Evolutionary conservation across 108 stramenopile species (phyloP), one percentile per base, ranked within the genome.

Genomic region (Bacterosira constricta): DNA sequence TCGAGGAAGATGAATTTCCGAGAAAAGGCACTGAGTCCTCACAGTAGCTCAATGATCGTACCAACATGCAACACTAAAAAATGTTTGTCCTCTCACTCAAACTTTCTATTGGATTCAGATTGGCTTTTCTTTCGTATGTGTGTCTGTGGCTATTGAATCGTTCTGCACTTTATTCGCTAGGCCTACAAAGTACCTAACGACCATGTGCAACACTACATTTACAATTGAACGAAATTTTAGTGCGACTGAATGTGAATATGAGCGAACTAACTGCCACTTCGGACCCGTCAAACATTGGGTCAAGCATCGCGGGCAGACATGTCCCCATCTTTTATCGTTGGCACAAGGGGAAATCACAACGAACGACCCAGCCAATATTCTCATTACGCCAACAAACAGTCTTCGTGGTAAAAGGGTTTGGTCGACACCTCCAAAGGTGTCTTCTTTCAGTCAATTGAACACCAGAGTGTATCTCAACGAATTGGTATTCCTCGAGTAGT

Each of bases 371-470:
- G 55, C 55, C 55, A 56, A 37, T 56, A 56, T 56, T 56, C 55
- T 18, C 34, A 56, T 38, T 42, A 12, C 12, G 10, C 15, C 41
- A 42, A n/a, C 41, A n/a, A 8, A n/a, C 6, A n/a, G 8, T n/a
- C n/a, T 3, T 49, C 17, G 17, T 49, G 9, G 6, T 6, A 52
- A 12, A 2, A 69, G 68, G 72, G 72, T 29, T 39, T 73, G 54
- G 23, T 64, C 8, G 72, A 73, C 47, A 64, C 72, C 2, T 47
- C 35, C 0, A 12, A 60, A 10, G 72, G 72, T 18, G 69, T 79
- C 11, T 79, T 79, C 57, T 79, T 79, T 27, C 55, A 55, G 13
- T 69, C 67, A 49, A 69, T 26, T 13, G 42, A 51, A 2, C 18
- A 63, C 18, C 29, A 41, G 34, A 47, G 25, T 23, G 56, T 13